phyloP scores from a whole-genome alignment of 495 filamentous ascomycete genomes.

The Xylaria nigripes region DNA sequence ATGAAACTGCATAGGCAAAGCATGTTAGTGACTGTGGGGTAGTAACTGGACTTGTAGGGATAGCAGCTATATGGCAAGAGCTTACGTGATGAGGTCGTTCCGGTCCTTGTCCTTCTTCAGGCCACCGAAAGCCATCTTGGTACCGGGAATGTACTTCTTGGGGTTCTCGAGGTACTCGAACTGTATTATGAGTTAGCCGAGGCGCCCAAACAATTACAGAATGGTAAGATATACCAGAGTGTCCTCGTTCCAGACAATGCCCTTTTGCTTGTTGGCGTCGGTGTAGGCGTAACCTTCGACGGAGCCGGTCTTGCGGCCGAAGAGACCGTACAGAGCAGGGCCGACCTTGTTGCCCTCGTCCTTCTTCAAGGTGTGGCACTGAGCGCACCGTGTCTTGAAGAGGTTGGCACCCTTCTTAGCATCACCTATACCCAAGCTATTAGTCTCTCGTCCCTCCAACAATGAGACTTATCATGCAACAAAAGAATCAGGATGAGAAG shows the following conservation, averaged over 20 bases:
- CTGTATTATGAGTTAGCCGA: conserved; percentile 25
- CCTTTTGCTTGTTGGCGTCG: conserved; percentile 98
- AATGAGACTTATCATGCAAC: not conserved
- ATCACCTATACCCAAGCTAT: conserved; percentile 57
- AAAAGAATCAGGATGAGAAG: not conserved
- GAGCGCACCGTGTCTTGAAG: conserved; percentile 98
- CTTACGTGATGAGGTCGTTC: conserved; percentile 98
- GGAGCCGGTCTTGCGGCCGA: conserved; percentile 88
- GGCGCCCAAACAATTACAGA: not conserved
- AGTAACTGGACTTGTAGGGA: conserved; percentile 9
- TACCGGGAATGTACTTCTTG: conserved; percentile 81
- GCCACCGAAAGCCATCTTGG: conserved; percentile 99
- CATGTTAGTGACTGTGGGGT: not conserved
- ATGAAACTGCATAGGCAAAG: conserved; percentile 44
- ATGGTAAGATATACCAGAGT: conserved; percentile 59
- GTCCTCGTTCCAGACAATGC: conserved; percentile 76
- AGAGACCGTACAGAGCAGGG: conserved; percentile 93
- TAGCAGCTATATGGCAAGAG: too few species aligned
- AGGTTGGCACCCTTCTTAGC: conserved; percentile 95
- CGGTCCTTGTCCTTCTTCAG: conserved; percentile 99
- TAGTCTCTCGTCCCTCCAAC: conserved; percentile 20
- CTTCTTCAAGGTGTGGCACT: conserved; percentile 91
- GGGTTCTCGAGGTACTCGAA: conserved; percentile 52
- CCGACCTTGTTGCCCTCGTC: conserved; percentile 95
- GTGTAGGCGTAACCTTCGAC: conserved; percentile 95